These are phyloP conservation scores for Sisymbrium altissimum DNA, from an alignment of 345 rosid species.

Conservation along the genomic window DNA sequence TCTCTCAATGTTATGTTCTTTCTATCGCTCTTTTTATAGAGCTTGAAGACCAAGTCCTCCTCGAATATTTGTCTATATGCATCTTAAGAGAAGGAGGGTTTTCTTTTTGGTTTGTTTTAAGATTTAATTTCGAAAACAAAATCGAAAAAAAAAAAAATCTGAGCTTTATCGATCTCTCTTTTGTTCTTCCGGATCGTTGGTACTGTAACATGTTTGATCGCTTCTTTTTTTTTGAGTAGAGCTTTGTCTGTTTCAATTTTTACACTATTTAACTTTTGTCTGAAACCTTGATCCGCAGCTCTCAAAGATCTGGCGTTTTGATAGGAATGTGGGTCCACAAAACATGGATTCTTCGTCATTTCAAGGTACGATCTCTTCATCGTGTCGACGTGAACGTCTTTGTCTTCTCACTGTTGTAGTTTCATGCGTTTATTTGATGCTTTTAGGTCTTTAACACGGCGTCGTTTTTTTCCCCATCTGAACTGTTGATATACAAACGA, in stretches of 20 bases:
- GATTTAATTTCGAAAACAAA: neutral
- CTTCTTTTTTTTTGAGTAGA: neutral
- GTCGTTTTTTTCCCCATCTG: neutral
- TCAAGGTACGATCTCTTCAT: constrained; percentile 23
- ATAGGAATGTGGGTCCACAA: constrained; percentile 45
- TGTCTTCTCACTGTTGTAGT: neutral
- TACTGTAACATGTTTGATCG: constrained; percentile 1
- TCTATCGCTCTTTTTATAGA: constrained; percentile 4
- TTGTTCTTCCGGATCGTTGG: neutral
- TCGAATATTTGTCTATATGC: constrained; percentile 34
- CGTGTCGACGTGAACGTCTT: constrained; percentile 24
- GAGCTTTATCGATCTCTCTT: neutral
- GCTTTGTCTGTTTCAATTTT: neutral
- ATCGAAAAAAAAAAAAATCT: neutral
- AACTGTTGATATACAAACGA: neutral
- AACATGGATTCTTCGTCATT: constrained; percentile 42
- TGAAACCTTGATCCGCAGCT: constrained; percentile 22
- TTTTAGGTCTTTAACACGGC: constrained; percentile 8
- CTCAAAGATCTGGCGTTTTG: constrained; percentile 37
- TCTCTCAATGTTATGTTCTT: constrained; percentile 10
- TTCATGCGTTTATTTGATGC: constrained; percentile 15
- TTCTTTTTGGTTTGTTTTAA: neutral
- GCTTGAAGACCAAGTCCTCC: constrained; percentile 30
- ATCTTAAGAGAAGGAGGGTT: neutral
- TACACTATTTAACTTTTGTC: neutral